Base-by-base conservation (phyloP, 139 green algal species). In the Penium margaritaceum region DNA sequence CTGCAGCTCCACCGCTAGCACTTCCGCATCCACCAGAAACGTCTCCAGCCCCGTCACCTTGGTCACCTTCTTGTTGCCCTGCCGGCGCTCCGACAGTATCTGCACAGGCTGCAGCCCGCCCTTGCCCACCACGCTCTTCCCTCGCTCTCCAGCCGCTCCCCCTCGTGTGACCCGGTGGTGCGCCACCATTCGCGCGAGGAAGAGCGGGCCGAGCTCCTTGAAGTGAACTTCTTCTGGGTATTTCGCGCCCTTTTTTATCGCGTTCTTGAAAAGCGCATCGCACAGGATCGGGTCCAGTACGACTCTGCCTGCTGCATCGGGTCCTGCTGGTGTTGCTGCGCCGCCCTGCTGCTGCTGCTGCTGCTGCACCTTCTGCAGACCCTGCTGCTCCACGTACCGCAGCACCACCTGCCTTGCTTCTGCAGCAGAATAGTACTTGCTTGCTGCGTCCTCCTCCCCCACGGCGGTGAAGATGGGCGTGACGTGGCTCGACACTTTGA, bases 1-100 rank as follows among this genome's bases (percentile, higher is more conserved):
- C 69, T 82, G 75, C 27, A 78, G 69, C 67, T 82, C 75, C 35
- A 29, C 68, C 32, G 67, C 75, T 4, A 79, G 61, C 5, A 15
- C 29, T 7, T 82, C 69, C 14, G 75, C 29, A 6, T 79, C 75
- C 43, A 82, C 69, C 38, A 82, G 75, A 35, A 72, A 82, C n/a
- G 70, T 75, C 70, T 81, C 75, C 39, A 82, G 29, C 9, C 75
- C 75, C 53, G 75, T 60, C 39, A 82, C 70, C 1, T 36, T 29
- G 5, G 75, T 82, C 21, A 82, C 57, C 61, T 82, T 82, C 68
- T 82, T 82, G 51, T 75, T 74, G 34, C 75, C 75, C 74, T 82
- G 75, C 43, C 75, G 75, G 32, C 51, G 30, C 62, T 82, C 75
- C 44, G 58, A 43, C 38, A 80, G 36, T 1, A 82, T 80, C 0